These are phyloP conservation scores for Musa acuminata DNA, from an alignment of 176 grass and related monocot species.

Conservation along the genomic window DNA sequence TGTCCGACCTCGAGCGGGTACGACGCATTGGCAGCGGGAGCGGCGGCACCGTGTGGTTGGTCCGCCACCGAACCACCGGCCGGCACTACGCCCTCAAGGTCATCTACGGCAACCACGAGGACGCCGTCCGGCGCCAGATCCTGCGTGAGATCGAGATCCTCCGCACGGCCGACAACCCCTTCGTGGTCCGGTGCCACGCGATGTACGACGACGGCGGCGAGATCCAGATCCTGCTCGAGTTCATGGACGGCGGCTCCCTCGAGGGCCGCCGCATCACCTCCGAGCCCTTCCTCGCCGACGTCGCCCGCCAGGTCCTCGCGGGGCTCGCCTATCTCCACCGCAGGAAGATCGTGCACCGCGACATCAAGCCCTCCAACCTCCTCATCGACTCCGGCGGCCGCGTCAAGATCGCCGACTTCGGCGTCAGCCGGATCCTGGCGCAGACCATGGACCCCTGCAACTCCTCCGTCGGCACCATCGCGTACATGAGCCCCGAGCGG, in stretches of 20 bases:
- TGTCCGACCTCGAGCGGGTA: slow-evolving; percentile 27
- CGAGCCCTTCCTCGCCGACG: slow-evolving; percentile 32
- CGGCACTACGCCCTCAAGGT: slow-evolving; percentile 48
- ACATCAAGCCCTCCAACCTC: slow-evolving; percentile 37
- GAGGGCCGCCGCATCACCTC: neutral
- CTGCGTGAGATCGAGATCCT: slow-evolving; percentile 37
- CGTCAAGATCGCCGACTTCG: slow-evolving; percentile 40
- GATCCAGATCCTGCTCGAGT: slow-evolving; percentile 35
- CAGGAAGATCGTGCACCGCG: slow-evolving; percentile 10
- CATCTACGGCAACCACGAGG: slow-evolving; percentile 25
- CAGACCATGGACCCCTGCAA: slow-evolving; percentile 10
- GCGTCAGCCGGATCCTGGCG: slow-evolving; percentile 11
- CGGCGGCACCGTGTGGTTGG: slow-evolving; percentile 46
- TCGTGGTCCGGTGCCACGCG: slow-evolving; percentile 43
- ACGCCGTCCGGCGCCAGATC: slow-evolving; percentile 15
- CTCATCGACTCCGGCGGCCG: slow-evolving; percentile 1
- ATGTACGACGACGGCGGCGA: slow-evolving; percentile 23
- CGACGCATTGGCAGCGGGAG: slow-evolving; percentile 36
- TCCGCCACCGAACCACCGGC: slow-evolving; percentile 29
- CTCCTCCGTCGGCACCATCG: slow-evolving; percentile 15
- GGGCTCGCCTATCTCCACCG: slow-evolving; percentile 42
- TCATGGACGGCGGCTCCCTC: slow-evolving; percentile 37
- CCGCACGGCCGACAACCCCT: slow-evolving; percentile 33
- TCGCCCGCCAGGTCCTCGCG: slow-evolving; percentile 36
- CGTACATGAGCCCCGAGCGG: slow-evolving; percentile 25